These are phyloP conservation scores for Saccharomycopsis fodiens DNA, from an alignment of 805 yeast species.

Conservation along the genomic window DNA sequence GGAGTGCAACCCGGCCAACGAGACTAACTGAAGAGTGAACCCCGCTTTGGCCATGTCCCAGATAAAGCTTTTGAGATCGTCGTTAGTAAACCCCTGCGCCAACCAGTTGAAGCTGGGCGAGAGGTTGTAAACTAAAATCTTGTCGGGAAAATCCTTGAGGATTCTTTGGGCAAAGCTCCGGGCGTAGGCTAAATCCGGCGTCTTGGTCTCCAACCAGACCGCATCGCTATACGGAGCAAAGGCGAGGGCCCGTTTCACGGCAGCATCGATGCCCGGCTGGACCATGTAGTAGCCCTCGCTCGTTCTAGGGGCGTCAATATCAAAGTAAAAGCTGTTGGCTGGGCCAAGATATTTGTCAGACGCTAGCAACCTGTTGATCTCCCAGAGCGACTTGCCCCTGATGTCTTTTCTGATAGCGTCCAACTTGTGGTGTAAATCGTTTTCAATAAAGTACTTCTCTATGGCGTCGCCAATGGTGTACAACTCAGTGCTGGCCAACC, in stretches of 20 bases:
- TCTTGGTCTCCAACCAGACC: constrained; percentile 57
- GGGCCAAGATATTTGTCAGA: constrained; percentile 21
- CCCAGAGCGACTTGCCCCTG: constrained; percentile 21
- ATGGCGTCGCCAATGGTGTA: constrained; percentile 47
- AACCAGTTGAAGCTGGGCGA: constrained; percentile 58
- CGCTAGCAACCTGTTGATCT: constrained; percentile 15
- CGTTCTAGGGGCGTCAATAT: constrained; percentile 56
- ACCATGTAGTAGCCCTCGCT: constrained; percentile 49
- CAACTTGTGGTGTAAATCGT: constrained; percentile 26
- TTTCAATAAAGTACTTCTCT: constrained; percentile 24
- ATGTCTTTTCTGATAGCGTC: constrained; percentile 25
- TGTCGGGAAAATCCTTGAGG: constrained; percentile 40
- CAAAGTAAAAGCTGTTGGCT: constrained; percentile 32
- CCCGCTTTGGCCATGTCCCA: constrained; percentile 50
- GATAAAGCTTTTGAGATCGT: constrained; percentile 40
- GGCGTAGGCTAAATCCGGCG: constrained; percentile 48
- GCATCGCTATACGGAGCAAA: constrained; percentile 54
- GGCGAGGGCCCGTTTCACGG: constrained; percentile 44
- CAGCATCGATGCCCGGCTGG: constrained; percentile 43
- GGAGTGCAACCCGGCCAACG: constrained; percentile 52
- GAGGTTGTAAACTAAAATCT: constrained; percentile 52
- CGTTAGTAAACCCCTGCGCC: constrained; percentile 44
- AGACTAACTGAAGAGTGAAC: constrained; percentile 50
- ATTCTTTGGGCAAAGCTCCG: constrained; percentile 38
- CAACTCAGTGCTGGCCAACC: constrained; percentile 37